These are phyloP conservation scores for Pseudogymnoascus sp. DNA, from an alignment of 2,329 filamentous ascomycete species.

Conservation along the genomic window DNA sequence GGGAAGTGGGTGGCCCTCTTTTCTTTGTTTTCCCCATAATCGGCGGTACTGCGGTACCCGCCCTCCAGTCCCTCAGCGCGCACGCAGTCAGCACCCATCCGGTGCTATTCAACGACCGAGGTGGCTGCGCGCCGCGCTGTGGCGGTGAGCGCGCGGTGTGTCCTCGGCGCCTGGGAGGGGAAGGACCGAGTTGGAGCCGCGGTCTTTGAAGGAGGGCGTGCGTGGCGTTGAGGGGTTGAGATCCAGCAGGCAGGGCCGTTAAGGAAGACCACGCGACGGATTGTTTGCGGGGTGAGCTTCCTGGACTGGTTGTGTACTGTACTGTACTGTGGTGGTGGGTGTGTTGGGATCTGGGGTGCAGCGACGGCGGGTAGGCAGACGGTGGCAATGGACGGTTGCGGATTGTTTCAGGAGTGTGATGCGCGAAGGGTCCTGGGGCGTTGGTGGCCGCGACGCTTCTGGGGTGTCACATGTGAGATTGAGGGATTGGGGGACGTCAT, in stretches of 20 bases:
- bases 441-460: not conserved
- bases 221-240: not conserved
- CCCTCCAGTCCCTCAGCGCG: not conserved
- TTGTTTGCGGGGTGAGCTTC: not conserved
- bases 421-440: not conserved
- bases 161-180: not conserved
- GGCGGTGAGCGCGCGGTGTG: not conserved
- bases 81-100: not conserved
- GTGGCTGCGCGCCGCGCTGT: not conserved
- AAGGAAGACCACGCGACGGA: not conserved
- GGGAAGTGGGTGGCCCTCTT: not conserved
- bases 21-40: not conserved
- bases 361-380: not conserved
- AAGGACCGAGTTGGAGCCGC: not conserved
- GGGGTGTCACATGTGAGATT: slow-evolving; percentile 3
- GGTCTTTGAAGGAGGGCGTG: not conserved
- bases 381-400: not conserved
- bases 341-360: not conserved
- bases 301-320: not conserved
- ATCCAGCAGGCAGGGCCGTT: not conserved
- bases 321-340: not conserved
- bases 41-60: not conserved
- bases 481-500: not conserved
- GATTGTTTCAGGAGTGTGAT: not conserved
- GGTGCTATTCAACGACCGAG: not conserved